Conservation (phyloP, 371 early-diverging fungal species). For the Zopfochytrium polystomum region DNA sequence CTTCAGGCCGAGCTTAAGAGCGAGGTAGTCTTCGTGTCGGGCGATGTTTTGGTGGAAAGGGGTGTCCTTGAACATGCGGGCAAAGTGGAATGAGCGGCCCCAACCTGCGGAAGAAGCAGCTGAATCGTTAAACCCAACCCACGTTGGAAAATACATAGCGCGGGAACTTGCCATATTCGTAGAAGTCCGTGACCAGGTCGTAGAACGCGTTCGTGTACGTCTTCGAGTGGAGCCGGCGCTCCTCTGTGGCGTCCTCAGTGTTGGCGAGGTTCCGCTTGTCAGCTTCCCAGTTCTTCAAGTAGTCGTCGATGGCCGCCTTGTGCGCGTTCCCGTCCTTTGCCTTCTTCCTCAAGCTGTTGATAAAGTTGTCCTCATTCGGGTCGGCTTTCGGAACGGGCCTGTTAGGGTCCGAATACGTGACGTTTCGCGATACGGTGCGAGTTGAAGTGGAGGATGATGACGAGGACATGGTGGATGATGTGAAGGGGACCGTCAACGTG, state of each 20-base stretch:
- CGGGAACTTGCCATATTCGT: conserved; percentile 41
- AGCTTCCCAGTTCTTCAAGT: conserved; percentile 40
- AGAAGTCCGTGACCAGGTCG: conserved; percentile 49
- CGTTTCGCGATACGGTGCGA: neutral
- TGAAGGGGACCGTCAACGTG: neutral
- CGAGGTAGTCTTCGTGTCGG: conserved; percentile 88
- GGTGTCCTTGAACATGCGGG: conserved; percentile 71
- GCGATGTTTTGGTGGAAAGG: conserved; percentile 77
- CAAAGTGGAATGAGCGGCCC: conserved; percentile 92
- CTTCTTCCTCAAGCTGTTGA: conserved; percentile 41
- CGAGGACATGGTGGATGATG: neutral
- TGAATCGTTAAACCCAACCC: neutral
- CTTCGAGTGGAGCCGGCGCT: conserved; percentile 32
- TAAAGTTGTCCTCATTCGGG: conserved; percentile 36
- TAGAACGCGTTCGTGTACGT: conserved; percentile 48
- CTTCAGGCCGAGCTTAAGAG: conserved; percentile 67
- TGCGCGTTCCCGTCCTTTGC: conserved; percentile 35
- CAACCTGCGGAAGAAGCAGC: conserved; percentile 55
- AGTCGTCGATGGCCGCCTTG: conserved; percentile 44
- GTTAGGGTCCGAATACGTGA: neutral
- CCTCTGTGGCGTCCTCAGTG: conserved; percentile 36
- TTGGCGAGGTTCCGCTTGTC: conserved; percentile 38
- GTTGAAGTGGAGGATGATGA: neutral
- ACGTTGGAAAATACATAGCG: too few relatives aligned
- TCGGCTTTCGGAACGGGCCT: conserved; percentile 9